Conservation (phyloP, 176 grass and related monocot species). For the Ampelocalamus luodianensis region DNA sequence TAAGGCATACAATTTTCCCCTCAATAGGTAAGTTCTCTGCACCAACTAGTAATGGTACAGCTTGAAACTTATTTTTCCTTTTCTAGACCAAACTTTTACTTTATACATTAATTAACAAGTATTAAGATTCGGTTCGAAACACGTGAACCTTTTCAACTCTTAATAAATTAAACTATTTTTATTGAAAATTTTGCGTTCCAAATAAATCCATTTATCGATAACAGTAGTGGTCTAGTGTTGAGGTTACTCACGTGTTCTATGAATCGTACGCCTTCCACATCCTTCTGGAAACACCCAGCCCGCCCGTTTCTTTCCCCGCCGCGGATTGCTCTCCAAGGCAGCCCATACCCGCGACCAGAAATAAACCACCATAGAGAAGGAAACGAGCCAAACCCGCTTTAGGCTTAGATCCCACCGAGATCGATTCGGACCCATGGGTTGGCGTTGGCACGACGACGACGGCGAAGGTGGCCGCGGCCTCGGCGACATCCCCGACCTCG, state of each 20-base stretch:
- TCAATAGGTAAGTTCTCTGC: not conserved
- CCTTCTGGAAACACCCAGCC: constrained; percentile 30
- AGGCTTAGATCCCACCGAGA: constrained; percentile 7
- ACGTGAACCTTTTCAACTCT: no score
- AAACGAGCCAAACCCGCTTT: constrained; percentile 11
- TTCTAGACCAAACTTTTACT: no score
- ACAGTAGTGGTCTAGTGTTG: no score
- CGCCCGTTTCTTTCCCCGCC: not conserved
- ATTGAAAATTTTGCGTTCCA: no score
- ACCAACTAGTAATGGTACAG: not conserved
- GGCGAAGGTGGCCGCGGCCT: constrained; percentile 43
- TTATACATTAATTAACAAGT: no score
- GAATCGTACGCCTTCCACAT: not conserved
- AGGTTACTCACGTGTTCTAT: not conserved
- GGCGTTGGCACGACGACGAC: constrained; percentile 66
- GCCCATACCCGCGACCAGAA: not conserved
- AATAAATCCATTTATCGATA: no score
- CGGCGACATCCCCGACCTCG: constrained; percentile 36
- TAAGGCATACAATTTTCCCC: not conserved
- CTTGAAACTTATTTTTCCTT: no score
- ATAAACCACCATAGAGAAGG: not conserved
- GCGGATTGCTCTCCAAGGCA: constrained; percentile 53
- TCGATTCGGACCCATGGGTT: constrained; percentile 54
- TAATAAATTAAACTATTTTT: no score
- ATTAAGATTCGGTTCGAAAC: no score